phyloP scores from a whole-genome alignment of 257 asterid species.

The Solanum corneliomulleri region DNA sequence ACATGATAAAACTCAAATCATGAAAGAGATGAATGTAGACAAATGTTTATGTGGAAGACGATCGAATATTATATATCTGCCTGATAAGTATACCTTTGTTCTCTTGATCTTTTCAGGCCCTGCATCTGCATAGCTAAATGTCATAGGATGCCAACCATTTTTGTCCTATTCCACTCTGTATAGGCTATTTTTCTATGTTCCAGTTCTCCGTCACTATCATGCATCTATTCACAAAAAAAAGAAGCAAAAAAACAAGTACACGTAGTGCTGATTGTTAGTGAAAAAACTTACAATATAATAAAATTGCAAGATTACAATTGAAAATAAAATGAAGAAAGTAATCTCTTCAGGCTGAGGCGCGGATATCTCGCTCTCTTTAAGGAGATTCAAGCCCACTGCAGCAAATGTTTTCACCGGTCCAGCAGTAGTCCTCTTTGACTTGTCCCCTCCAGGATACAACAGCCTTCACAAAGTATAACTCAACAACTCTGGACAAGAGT shows the following conservation, averaged over 20 bases:
- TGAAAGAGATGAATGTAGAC: neutral
- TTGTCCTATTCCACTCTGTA: constrained; percentile 63
- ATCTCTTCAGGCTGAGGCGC: too few relatives aligned
- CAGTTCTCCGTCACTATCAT: constrained; percentile 58
- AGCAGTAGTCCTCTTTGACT: too few relatives aligned
- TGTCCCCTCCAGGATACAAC: too few relatives aligned
- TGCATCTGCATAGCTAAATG: constrained; percentile 53
- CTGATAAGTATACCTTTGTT: constrained; percentile 41
- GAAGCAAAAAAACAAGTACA: neutral
- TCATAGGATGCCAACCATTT: constrained; percentile 81
- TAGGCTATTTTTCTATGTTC: constrained; percentile 81
- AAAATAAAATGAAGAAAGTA: too few relatives aligned
- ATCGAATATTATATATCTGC: neutral
- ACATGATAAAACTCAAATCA: neutral
- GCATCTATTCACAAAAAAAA: constrained; percentile 35
- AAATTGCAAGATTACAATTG: too few relatives aligned
- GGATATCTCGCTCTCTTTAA: too few relatives aligned
- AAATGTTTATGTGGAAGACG: neutral
- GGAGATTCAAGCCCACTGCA: too few relatives aligned
- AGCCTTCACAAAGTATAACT: too few relatives aligned
- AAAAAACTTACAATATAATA: too few relatives aligned
- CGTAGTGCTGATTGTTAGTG: too few relatives aligned
- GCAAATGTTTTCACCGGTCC: too few relatives aligned
- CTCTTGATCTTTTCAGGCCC: constrained; percentile 50
- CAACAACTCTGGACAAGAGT: too few relatives aligned